Evolutionary conservation across 2,329 filamentous ascomycete genomes (phyloP).

Genomic region (Tolypocladium capitatum): DNA sequence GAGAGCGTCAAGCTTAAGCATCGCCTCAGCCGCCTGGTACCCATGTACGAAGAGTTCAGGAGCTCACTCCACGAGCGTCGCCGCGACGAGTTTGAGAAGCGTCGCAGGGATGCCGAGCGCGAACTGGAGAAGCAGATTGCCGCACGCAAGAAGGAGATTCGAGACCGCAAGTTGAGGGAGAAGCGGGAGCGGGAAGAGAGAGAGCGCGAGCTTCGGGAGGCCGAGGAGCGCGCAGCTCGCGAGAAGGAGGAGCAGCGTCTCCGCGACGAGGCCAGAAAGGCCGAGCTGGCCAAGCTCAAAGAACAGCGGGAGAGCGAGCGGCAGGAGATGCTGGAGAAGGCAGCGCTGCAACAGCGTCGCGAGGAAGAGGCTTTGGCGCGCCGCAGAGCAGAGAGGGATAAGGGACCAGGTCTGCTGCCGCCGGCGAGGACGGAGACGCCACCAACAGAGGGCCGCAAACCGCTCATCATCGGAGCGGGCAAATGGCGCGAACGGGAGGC

Average conservation of each 20-base stretch:
- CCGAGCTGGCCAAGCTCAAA: conserved; percentile 53
- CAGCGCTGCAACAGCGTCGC: conserved; percentile 60
- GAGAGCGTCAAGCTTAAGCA: conserved; percentile 89
- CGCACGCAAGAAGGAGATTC: conserved; percentile 74
- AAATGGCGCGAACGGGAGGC: conserved; percentile 30
- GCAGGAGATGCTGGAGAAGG: conserved; percentile 53
- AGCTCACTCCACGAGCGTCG: conserved; percentile 72
- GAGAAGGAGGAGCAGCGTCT: conserved; percentile 79
- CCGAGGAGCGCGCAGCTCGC: conserved; percentile 65
- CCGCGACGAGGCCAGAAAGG: conserved; percentile 67
- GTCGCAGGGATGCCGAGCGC: conserved; percentile 77
- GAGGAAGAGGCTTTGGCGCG: conserved; percentile 81
- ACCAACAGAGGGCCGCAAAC: conserved; percentile 15
- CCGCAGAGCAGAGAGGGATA: conserved; percentile 52
- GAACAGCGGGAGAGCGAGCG: conserved; percentile 53
- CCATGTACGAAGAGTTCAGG: conserved; percentile 74
- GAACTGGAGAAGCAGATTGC: conserved; percentile 89
- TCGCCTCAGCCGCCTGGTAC: conserved; percentile 72
- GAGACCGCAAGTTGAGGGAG: conserved; percentile 71
- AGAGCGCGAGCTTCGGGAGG: conserved; percentile 65
- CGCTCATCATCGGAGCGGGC: conserved; percentile 21
- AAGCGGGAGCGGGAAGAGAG: conserved; percentile 73
- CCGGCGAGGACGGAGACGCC: conserved; percentile 10
- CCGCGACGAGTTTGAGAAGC: conserved; percentile 91
- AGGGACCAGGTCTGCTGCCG: conserved; percentile 9